Evolutionary conservation across 768 basidiomycete species (phyloP).

Genomic region (Mycena olivaceomarginata): DNA sequence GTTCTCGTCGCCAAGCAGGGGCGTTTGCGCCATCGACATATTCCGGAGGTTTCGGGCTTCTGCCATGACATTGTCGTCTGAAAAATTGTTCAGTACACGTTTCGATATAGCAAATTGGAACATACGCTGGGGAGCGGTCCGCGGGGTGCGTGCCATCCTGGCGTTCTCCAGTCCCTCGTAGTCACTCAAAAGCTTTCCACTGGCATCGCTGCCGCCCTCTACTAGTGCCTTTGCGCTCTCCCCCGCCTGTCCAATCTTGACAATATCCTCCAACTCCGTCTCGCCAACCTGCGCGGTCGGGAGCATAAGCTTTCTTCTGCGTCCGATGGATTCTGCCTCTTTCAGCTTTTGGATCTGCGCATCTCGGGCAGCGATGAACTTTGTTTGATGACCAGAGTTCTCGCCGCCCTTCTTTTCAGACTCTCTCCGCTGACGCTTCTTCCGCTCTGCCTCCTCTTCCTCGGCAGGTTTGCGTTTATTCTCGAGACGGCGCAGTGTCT

Average conservation of each 20-base stretch:
- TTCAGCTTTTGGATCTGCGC: slow-evolving; percentile 98
- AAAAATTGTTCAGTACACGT: slow-evolving; percentile 12
- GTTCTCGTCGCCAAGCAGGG: slow-evolving; percentile 97
- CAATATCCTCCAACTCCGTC: slow-evolving; percentile 96
- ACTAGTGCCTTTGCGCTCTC: slow-evolving; percentile 93
- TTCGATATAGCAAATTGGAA: slow-evolving; percentile 41
- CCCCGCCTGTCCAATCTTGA: slow-evolving; percentile 96
- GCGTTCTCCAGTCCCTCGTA: slow-evolving; percentile 94
- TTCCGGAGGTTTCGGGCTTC: slow-evolving; percentile 97
- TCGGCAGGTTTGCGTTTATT: slow-evolving; percentile 94
- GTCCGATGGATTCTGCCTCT: slow-evolving; percentile 96
- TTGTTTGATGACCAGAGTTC: slow-evolving; percentile 83
- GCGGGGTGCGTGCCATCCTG: slow-evolving; percentile 94
- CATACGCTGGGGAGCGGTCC: slow-evolving; percentile 95
- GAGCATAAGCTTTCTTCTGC: slow-evolving; percentile 88
- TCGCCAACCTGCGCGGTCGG: slow-evolving; percentile 97
- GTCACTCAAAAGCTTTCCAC: slow-evolving; percentile 90
- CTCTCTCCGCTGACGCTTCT: slow-evolving; percentile 88
- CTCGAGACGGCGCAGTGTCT: slow-evolving; percentile 92
- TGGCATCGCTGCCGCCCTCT: slow-evolving; percentile 88
- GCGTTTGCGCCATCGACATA: slow-evolving; percentile 95
- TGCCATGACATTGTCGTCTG: slow-evolving; percentile 95
- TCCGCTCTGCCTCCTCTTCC: slow-evolving; percentile 94
- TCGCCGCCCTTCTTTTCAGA: slow-evolving; percentile 80
- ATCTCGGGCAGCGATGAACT: slow-evolving; percentile 97